Evolutionary conservation across 768 basidiomycete species (phyloP).

Genomic region (Mycena filopes): DNA sequence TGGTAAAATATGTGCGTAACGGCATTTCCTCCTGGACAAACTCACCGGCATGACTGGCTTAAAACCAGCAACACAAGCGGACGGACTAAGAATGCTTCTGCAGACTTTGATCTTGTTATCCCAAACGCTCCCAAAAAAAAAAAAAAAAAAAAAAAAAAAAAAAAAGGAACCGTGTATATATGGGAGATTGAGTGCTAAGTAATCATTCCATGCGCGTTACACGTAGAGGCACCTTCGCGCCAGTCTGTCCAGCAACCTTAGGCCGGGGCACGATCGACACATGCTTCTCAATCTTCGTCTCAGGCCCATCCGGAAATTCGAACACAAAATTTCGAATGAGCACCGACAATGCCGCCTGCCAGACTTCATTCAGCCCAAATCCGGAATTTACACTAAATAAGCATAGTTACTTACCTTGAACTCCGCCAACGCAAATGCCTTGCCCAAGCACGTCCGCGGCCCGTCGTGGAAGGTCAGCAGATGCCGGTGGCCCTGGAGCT

Average conservation of each 20-base stretch:
- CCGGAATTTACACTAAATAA: too few species aligned
- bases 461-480: constrained; percentile 50
- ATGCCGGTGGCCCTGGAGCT: constrained; percentile 46
- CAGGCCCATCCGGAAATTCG: constrained; percentile 51
- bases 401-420: constrained; percentile 40
- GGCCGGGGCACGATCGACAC: constrained; percentile 48
- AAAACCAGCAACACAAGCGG: too few species aligned
- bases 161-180: too few species aligned
- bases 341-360: constrained; percentile 54
- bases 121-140: too few species aligned
- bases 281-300: constrained; percentile 49
- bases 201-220: constrained; percentile 40
- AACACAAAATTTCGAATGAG: constrained; percentile 55
- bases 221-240: constrained; percentile 46
- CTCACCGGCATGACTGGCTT: too few species aligned
- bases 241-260: constrained; percentile 46
- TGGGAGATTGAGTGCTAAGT: too few species aligned
- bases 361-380: not conserved
- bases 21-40: too few species aligned
- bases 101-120: too few species aligned
- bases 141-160: too few species aligned
- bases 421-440: constrained; percentile 46
- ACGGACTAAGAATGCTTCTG: too few species aligned
- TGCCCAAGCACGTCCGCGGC: constrained; percentile 46
- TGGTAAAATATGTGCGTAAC: too few species aligned